Base-by-base conservation (phyloP, 345 rosid species). In the Noccaea bulbosa region DNA sequence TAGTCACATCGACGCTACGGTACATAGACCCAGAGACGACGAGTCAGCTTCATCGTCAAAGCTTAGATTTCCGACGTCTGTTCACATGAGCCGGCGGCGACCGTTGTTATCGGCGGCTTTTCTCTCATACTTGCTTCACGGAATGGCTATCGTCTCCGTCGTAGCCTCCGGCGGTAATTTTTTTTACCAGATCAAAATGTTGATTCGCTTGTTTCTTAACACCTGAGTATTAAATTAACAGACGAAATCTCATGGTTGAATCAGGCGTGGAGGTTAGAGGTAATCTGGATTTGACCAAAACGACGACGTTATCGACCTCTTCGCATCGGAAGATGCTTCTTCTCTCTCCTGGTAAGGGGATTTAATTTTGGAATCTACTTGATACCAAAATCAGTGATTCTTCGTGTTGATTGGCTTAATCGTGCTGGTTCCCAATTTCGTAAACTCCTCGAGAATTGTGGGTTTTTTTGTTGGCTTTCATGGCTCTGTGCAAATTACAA, bases 241-340 rank as follows among this genome's bases (percentile, higher is more conserved):
- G 37, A 38, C 22, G 40, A 4, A 37, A 14, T 53, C 2, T 56
- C 6, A 1, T 38, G 20, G 39, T 8, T 40, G 44, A 17, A 53
- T 45, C 65, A 73, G 77, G 59, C 11, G 11, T 48, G 22, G 70
- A 73, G 58, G 9, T 54, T 65, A 41, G 51, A 30, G 71, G 17
- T 30, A 7, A 47, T 34, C 7, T 56, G 34, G 52, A 46, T 7
- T 64, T 16, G 46, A 72, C 32, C 15, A 30, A 64, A 30, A 39
- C 65, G 64, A 47, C 66, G 74, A 32, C 51, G 62, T 61, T 10
- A 54, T n/a, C 53, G 9, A 22, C 12, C 2, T 14, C 54, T 55
- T 45, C 64, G 12, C 86, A 85, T 62, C 88, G 94, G 65, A 91
- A 84, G 71, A 81, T 86, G 63, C 89, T 83, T 51, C 71, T 16